Evolutionary conservation across 169 alveolate species (phyloP), one percentile per base, ranked within the genome.

Genomic region (Plasmodium fragile): DNA sequence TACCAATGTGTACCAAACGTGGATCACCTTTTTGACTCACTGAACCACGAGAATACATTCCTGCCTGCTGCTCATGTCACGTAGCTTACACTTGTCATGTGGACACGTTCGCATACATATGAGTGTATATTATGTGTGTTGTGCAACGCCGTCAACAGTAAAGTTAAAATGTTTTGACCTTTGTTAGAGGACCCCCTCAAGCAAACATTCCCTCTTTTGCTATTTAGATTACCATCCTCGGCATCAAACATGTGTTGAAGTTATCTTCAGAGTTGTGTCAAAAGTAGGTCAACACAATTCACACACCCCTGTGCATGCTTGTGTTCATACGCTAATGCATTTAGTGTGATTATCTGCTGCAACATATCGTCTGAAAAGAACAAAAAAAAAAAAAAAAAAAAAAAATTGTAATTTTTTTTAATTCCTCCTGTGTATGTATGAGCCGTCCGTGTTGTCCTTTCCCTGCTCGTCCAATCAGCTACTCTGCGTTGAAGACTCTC

Each of bases 201-300:
- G 1, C 10, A 4, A 5, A 25, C 8, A 39, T 7, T 6, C 69
- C 34, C 53, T 85, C 39, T 72, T 32, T 65, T 59, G 10, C 36
- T 45, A 78, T 78, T 49, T 79, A 89, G 94, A 41, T 89, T 53
- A 78, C 94, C 13, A 25, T 89, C 36, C 28, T 78, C 39, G 25
- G 72, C 18, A 39, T 89, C 28, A 70, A 89, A 78, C 39, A 78
- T 10, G 13, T 70, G 53, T 8, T 89, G 43, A 77, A 89, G 13
- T 11, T 89, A 28, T 49, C 85, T 18, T 78, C 94, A 25, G 90
- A 89, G 1, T 70, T 78, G 25, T 71, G 90, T 36, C 94, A 89
- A 89, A 89, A 89, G 94, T 89, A 18, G 41, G 80, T n/a, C 2
- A 16, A 81, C 11, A 2, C 18, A 18, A 2, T 28, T 34, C 45